Conservation (phyloP, 2,329 filamentous ascomycete genomes). For the Ophiocordyceps camponoti-floridani region DNA sequence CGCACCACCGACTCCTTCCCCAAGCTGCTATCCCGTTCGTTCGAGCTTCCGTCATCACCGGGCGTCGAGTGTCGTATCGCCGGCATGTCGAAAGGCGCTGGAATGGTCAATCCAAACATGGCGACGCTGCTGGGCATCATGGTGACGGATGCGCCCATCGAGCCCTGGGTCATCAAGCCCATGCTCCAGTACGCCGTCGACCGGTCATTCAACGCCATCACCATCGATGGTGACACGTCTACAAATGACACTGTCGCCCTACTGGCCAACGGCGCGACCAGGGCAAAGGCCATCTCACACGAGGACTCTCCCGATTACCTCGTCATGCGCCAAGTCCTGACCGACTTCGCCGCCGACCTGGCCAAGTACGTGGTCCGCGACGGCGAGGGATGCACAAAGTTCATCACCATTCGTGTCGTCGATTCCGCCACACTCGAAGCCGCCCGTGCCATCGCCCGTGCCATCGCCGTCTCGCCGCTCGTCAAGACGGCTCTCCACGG, state of each 20-base stretch:
- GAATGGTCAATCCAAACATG: constrained; percentile 99
- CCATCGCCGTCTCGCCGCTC: constrained; percentile 78
- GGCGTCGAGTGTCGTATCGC: constrained; percentile 64
- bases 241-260: constrained; percentile 94
- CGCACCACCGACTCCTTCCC: constrained; percentile 98
- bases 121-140: constrained; percentile 84
- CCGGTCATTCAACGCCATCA: constrained; percentile 90
- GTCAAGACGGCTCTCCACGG: constrained; percentile 97
- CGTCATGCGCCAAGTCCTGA: constrained; percentile 55
- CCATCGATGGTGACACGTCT: constrained; percentile 89
- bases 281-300: constrained; percentile 43
- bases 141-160: constrained; percentile 76
- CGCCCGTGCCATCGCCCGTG: constrained; percentile 64
- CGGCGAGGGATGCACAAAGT: constrained; percentile 95
- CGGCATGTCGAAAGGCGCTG: constrained; percentile 93
- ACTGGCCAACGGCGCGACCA: constrained; percentile 87
- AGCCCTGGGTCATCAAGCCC: constrained; percentile 44
- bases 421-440: constrained; percentile 50
- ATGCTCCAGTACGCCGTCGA: constrained; percentile 60
- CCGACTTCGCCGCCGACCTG: constrained; percentile 63
- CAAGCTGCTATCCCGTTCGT: constrained; percentile 74
- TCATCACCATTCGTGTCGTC: constrained; percentile 76
- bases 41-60: constrained; percentile 67
- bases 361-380: constrained; percentile 90
- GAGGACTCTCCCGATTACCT: constrained; percentile 41